Conservation (phyloP, 805 yeast species). For the Candida golubevii region DNA sequence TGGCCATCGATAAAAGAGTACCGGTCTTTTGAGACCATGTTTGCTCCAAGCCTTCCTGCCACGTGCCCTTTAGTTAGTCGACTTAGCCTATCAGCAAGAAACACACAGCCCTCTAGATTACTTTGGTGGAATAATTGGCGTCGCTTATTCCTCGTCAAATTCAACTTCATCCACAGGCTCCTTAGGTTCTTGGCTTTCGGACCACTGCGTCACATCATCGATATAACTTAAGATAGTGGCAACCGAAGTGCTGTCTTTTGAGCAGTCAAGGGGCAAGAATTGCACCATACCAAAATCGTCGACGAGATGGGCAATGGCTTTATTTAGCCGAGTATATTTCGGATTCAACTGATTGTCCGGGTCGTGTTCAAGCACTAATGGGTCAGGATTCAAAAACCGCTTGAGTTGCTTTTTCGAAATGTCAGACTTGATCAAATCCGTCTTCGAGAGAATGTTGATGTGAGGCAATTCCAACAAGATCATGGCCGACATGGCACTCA, state of each 20-base stretch:
- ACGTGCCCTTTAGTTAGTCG: no score
- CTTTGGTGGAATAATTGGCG: neutral
- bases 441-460: constrained; percentile 80
- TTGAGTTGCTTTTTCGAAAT: constrained; percentile 73
- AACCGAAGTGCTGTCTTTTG: constrained; percentile 65
- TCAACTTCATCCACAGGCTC: constrained; percentile 64
- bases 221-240: constrained; percentile 83
- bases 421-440: constrained; percentile 80
- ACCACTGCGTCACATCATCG: constrained; percentile 98
- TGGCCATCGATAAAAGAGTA: no score
- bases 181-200: constrained; percentile 93
- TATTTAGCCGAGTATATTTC: constrained; percentile 66
- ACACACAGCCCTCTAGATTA: no score
- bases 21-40: no score
- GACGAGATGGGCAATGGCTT: constrained; percentile 80
- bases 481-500: constrained; percentile 98
- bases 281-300: constrained; percentile 99
- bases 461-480: constrained; percentile 92
- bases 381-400: constrained; percentile 87
- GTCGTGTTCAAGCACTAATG: constrained; percentile 52
- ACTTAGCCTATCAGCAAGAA: no score
- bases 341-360: constrained; percentile 32
- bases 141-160: constrained; percentile 10
- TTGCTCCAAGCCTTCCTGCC: no score
- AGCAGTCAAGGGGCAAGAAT: constrained; percentile 79